Conservation (phyloP, 1,139 yeast genomes). For the Diutina catenulata region DNA sequence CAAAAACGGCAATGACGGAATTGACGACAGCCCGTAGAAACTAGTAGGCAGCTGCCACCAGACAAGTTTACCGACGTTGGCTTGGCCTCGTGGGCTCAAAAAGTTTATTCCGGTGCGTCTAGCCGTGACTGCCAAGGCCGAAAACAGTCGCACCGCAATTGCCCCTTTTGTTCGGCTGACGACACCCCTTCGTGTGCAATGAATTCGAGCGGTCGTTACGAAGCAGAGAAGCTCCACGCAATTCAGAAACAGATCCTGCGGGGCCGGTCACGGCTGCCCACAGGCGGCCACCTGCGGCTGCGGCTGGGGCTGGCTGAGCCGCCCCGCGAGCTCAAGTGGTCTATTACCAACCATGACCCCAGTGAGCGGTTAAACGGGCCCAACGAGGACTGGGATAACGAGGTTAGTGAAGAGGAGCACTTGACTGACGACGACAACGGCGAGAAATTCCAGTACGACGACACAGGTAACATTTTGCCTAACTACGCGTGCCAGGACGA, state of each 20-base stretch:
- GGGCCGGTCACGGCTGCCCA: slow-evolving; percentile 30
- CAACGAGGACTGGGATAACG: slow-evolving; percentile 23
- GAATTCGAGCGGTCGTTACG: slow-evolving; percentile 14
- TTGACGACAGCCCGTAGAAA: too few relatives aligned
- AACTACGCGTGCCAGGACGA: slow-evolving; percentile 42
- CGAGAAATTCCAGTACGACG: slow-evolving; percentile 49
- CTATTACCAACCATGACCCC: slow-evolving; percentile 44
- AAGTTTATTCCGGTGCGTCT: too few relatives aligned
- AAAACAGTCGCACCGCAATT: too few relatives aligned
- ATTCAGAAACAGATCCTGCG: slow-evolving; percentile 29
- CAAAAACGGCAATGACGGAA: too few relatives aligned
- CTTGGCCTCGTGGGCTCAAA: too few relatives aligned
- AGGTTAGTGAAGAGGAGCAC: slow-evolving; percentile 53
- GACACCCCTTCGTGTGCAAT: not conserved
- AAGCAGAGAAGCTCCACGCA: slow-evolving; percentile 33
- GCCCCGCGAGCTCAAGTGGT: slow-evolving; percentile 35
- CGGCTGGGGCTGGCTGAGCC: slow-evolving; percentile 28
- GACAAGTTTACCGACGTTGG: too few relatives aligned
- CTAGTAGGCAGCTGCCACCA: too few relatives aligned
- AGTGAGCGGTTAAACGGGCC: slow-evolving; percentile 34
- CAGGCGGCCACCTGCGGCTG: slow-evolving; percentile 15
- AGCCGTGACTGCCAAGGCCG: too few relatives aligned
- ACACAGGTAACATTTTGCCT: slow-evolving; percentile 49
- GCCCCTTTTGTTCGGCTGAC: not conserved
- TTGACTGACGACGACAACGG: slow-evolving; percentile 50